Evolutionary conservation across 345 rosid species (phyloP).

Genomic region (Linum lewisii): DNA sequence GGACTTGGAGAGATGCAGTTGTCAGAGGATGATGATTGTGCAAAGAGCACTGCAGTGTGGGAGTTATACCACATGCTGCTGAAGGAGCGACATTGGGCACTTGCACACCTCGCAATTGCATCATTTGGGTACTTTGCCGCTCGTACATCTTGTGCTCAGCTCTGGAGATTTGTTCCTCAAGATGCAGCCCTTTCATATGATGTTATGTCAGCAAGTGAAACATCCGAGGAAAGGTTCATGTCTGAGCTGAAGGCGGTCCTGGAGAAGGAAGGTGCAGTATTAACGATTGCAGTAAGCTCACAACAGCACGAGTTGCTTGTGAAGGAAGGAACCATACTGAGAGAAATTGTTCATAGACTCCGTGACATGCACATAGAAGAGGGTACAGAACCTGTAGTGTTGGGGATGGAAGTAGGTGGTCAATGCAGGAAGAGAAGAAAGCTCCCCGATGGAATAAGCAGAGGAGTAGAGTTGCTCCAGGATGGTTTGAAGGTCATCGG

Average conservation of each 20-base stretch:
- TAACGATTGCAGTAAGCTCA: constrained; percentile 21
- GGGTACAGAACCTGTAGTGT: constrained; percentile 14
- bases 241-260: constrained; percentile 64
- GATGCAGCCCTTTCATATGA: constrained; percentile 83
- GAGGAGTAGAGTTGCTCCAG: constrained; percentile 68
- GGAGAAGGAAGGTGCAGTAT: constrained; percentile 66
- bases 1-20: constrained; percentile 54
- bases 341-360: constrained; percentile 29
- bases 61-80: constrained; percentile 72
- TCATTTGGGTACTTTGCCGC: constrained; percentile 84
- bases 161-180: constrained; percentile 83
- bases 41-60: constrained; percentile 57
- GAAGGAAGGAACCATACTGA: constrained; percentile 50
- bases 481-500: constrained; percentile 56
- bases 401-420: constrained; percentile 27
- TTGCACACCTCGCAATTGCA: constrained; percentile 55
- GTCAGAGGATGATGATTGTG: constrained; percentile 50
- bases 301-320: constrained; percentile 43
- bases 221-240: constrained; percentile 63
- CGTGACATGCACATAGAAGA: constrained; percentile 14
- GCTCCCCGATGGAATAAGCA: constrained; percentile 61
- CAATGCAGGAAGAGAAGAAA: constrained; percentile 64
- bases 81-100: constrained; percentile 73
- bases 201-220: constrained; percentile 40
- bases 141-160: constrained; percentile 61